phyloP scores from a whole-genome alignment of 2,329 filamentous ascomycete genomes.

The Pseudopithomyces chartarum region DNA sequence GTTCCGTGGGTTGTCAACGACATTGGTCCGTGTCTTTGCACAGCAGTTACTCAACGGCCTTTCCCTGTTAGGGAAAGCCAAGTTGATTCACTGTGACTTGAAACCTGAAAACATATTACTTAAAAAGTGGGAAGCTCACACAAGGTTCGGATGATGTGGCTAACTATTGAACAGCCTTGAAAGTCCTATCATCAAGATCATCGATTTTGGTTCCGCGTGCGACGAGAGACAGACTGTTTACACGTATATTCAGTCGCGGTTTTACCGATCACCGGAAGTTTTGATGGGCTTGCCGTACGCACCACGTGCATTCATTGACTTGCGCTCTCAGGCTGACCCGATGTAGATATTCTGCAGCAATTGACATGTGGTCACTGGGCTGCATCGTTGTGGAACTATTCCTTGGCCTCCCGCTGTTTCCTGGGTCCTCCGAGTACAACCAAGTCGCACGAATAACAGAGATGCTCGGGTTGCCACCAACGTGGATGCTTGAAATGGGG shows the following conservation, averaged over 20 bases:
- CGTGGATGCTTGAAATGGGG: slow-evolving; percentile 99
- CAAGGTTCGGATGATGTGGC: background rate
- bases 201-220: slow-evolving; percentile 98
- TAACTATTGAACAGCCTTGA: slow-evolving; percentile 66
- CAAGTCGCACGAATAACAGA: slow-evolving; percentile 96
- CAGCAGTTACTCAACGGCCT: slow-evolving; percentile 94
- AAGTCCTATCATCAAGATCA: slow-evolving; percentile 99
- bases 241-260: slow-evolving; percentile 97
- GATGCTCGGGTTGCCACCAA: slow-evolving; percentile 94
- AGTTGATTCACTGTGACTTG: slow-evolving; percentile 95
- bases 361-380: slow-evolving; percentile 99
- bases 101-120: slow-evolving; percentile 98
- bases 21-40: slow-evolving; percentile 93
- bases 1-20: slow-evolving; percentile 95
- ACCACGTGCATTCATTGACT: background rate
- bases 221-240: slow-evolving; percentile 98
- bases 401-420: slow-evolving; percentile 90
- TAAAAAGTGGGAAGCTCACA: slow-evolving; percentile 70
- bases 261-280: slow-evolving; percentile 96
- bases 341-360: slow-evolving; percentile 84
- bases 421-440: slow-evolving; percentile 97
- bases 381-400: slow-evolving; percentile 99
- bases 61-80: slow-evolving; percentile 91
- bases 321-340: background rate
- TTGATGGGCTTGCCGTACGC: slow-evolving; percentile 80